Evolutionary conservation across 495 filamentous ascomycete species (phyloP).

Genomic region (Schizothecium vesticola): DNA sequence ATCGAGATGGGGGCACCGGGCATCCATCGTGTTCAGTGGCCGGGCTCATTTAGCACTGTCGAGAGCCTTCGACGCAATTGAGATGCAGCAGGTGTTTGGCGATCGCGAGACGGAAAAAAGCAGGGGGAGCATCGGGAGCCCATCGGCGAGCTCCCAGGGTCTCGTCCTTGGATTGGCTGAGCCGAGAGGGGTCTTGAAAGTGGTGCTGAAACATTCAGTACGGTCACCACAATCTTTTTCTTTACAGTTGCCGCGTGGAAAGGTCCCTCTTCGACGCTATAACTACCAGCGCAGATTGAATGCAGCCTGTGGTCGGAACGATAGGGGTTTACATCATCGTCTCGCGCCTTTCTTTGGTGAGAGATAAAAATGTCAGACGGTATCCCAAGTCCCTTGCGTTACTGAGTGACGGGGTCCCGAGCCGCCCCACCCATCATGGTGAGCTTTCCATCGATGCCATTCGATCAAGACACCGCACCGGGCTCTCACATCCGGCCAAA

Average conservation of each 20-base stretch:
- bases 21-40: conserved; percentile 9
- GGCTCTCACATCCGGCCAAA: background rate
- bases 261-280: background rate
- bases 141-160: conserved; percentile 24
- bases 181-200: background rate
- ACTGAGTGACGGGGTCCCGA: background rate
- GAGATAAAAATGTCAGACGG: background rate
- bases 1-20: conserved; percentile 17
- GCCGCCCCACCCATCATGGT: background rate
- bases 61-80: conserved; percentile 6
- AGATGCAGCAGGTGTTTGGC: conserved; percentile 18
- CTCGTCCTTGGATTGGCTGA: background rate
- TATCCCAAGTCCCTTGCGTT: background rate
- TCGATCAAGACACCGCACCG: background rate
- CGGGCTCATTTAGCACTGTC: background rate
- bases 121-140: background rate
- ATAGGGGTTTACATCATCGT: background rate
- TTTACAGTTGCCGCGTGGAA: background rate
- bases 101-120: background rate
- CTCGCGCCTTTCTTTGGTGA: background rate
- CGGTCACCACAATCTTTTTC: background rate
- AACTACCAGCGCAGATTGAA: background rate
- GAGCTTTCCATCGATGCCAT: background rate
- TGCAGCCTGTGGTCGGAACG: background rate
- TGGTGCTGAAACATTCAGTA: background rate